These are phyloP conservation scores for Letharia lupina DNA, from an alignment of 495 filamentous ascomycete genomes.

Conservation along the genomic window DNA sequence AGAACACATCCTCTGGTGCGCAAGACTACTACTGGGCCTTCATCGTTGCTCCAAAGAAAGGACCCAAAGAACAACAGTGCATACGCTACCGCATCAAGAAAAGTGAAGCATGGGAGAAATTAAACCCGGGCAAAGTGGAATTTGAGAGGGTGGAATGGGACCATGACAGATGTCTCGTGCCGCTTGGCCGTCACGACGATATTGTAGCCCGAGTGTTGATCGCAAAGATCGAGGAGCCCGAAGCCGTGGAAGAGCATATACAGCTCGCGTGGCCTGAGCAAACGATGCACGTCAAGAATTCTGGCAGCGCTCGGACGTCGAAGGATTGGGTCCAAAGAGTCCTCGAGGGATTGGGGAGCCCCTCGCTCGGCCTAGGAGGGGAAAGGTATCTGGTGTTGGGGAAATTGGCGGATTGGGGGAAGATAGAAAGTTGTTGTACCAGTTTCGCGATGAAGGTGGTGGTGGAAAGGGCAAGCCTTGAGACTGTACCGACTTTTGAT, in stretches of 20 bases:
- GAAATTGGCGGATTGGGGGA: not conserved
- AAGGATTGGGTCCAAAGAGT: not conserved
- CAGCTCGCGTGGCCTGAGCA: not conserved
- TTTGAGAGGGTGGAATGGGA: not conserved
- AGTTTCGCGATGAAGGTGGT: not conserved
- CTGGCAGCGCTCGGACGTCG: not conserved
- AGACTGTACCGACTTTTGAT: not conserved
- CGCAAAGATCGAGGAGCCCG: not conserved
- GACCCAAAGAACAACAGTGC: not conserved
- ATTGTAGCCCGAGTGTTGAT: not conserved
- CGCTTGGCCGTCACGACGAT: not conserved
- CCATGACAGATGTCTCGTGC: not conserved
- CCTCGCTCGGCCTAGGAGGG: not conserved
- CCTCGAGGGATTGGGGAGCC: not conserved
- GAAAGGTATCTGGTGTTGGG: no score
- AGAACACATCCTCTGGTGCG: not conserved
- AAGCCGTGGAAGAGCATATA: not conserved
- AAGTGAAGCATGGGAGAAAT: not conserved
- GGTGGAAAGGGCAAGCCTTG: not conserved
- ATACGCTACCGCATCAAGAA: not conserved
- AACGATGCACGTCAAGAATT: not conserved
- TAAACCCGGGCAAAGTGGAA: not conserved
- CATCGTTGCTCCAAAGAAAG: not conserved
- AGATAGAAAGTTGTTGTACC: not conserved
- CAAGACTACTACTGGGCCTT: constrained; percentile 1